Base-by-base conservation (phyloP, 176 grass and related monocot species). In the Raddia distichophylla region DNA sequence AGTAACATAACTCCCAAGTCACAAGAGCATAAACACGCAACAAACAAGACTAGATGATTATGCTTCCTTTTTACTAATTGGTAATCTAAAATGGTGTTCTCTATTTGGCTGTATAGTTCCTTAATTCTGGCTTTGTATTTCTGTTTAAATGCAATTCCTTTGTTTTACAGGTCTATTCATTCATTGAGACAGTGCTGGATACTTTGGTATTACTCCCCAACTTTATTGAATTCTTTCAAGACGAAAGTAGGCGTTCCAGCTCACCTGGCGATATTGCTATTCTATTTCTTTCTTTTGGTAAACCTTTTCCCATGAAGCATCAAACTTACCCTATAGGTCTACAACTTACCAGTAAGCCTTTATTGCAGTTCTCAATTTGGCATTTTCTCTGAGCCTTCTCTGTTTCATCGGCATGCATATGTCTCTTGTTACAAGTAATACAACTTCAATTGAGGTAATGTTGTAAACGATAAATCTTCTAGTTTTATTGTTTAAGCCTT, bases 311-410 rank as follows among this genome's bases (percentile, higher is more conserved):
- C 34, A 64, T 58, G 27, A 76, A 82, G 49, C 75, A 11, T 69
- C 46, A 76, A 80, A 69, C 37, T 60, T 68, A 54, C 7, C 4
- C 54, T 65, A 67, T 67, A 86, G n/a, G 58, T 81, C 4, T 89
- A 20, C 3, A 80, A 60, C 74, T n/a, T 91, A 79, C 60, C n/a
- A 62, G 4, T 61, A 68, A 9, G 15, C 52, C 73, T 87, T 85
- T 76, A n/a, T 86, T 87, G 85, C 85, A 98, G 95, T 98, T 88
- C 87, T 98, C 55, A 98, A 92, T 89, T 69, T 92, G 9, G 92
- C 90, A 71, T 98, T 98, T 91, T 86, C 81, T 3, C 86, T 98
- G 78, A 98, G 95, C 84, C 91, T 98, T 46, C 83, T 94, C 12
- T 89, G 86, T 83, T 98, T 98, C 68, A 76, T 93, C n/a, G 59